Percentiles rank a stretch among this genome's conserved stretches.
These are phyloP conservation scores for Microdochium paspali DNA, from an alignment of 2,329 filamentous ascomycete species.

Conservation along the genomic window DNA sequence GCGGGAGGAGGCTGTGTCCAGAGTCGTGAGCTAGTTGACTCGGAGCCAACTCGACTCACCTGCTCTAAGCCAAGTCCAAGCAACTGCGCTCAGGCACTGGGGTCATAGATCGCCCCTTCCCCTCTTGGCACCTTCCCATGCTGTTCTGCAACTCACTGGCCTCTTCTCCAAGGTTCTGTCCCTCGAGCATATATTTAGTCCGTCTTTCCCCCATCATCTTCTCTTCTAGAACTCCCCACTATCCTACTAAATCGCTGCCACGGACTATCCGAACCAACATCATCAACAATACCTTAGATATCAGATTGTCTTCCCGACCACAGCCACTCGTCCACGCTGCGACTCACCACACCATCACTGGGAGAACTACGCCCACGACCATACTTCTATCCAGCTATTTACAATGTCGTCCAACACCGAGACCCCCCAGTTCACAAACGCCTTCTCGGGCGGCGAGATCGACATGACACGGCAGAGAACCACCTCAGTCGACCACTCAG, in stretches of 20 bases:
- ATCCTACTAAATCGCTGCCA: conserved; percentile 10
- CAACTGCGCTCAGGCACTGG: no score
- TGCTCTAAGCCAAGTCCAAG: no score
- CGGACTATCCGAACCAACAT: conserved; percentile 4
- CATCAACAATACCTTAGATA: no score
- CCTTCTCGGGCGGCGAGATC: conserved; percentile 22
- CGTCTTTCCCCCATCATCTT: neutral
- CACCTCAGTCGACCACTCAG: conserved; percentile 17
- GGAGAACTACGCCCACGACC: no score
- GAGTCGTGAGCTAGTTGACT: neutral
- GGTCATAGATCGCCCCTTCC: neutral
- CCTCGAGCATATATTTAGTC: neutral
- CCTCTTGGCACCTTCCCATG: neutral
- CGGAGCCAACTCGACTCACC: no score
- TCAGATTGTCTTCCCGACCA: no score
- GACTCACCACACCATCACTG: no score
- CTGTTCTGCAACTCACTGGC: neutral
- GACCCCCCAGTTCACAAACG: conserved; percentile 16
- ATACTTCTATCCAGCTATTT: neutral
- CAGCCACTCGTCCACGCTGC: no score
- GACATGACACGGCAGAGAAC: conserved; percentile 21
- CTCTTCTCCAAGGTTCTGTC: neutral
- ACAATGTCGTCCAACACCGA: conserved; percentile 18
- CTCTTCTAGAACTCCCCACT: neutral
- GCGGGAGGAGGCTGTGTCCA: neutral